Evolutionary conservation across 2,329 filamentous ascomycete species (phyloP).

Genomic region (Arachnomyces sp.): DNA sequence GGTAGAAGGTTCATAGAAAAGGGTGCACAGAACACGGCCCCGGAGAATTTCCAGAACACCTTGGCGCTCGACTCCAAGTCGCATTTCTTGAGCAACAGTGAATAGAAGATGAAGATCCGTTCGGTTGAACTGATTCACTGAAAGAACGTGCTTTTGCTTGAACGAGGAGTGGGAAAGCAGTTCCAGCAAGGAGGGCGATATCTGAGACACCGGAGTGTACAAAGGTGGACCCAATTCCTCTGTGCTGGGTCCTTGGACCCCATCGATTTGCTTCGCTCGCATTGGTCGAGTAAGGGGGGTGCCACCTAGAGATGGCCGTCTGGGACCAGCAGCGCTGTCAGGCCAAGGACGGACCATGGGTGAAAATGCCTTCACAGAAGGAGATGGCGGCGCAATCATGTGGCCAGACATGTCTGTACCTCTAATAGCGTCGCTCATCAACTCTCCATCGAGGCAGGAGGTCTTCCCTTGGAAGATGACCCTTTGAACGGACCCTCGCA

Average conservation of each 20-base stretch:
- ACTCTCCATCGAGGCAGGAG: conserved; percentile 64
- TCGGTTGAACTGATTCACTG: conserved; percentile 82
- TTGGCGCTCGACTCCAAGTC: conserved; percentile 83
- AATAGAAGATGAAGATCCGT: conserved; percentile 88
- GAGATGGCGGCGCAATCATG: conserved; percentile 45
- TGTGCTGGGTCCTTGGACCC: conserved; percentile 9
- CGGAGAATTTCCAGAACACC: conserved; percentile 82
- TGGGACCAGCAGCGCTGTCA: conserved; percentile 29
- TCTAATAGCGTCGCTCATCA: conserved; percentile 48
- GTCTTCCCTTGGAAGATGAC: conserved; percentile 70
- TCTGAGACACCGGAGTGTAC: conserved; percentile 45
- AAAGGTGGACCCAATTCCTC: conserved; percentile 34
- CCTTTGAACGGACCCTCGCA: conserved; percentile 64
- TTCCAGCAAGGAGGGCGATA: conserved; percentile 54
- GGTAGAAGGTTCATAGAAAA: conserved; percentile 98
- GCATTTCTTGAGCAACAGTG: conserved; percentile 96
- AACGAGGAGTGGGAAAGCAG: conserved; percentile 75
- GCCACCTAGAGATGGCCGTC: conserved; percentile 29
- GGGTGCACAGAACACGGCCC: conserved; percentile 76
- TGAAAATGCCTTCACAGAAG: conserved; percentile 46
- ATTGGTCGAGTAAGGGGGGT: conserved; percentile 29
- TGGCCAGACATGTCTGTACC: conserved; percentile 73
- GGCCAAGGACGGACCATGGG: conserved; percentile 32
- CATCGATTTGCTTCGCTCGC: conserved; percentile 20
- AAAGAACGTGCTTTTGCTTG: conserved; percentile 83